phyloP scores from a whole-genome alignment of 179 eudicot genomes.

The Spinacia oleracea region DNA sequence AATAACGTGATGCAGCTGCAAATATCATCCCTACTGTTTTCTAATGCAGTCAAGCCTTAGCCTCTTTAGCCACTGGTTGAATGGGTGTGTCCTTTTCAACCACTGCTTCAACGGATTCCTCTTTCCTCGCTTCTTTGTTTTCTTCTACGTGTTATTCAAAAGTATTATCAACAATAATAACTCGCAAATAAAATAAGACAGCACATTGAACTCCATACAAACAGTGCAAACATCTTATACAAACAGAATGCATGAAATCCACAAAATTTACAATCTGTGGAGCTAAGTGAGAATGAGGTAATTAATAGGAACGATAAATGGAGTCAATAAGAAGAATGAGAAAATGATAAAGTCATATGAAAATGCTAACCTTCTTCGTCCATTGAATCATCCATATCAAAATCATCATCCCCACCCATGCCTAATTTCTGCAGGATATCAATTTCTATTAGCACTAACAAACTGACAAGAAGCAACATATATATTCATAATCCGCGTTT shows the following conservation, averaged over 20 bases:
- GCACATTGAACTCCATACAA: background rate
- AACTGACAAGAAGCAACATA: background rate
- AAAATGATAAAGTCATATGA: background rate
- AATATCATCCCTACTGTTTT: background rate
- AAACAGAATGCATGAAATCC: background rate
- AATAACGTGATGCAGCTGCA: too few relatives aligned
- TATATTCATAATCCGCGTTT: background rate
- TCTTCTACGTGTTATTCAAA: constrained; percentile 6
- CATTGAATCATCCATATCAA: constrained; percentile 31
- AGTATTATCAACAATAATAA: background rate
- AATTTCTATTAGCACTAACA: constrained; percentile 3
- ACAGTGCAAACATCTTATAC: background rate
- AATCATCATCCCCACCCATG: constrained; percentile 42
- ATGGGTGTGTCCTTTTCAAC: constrained; percentile 6
- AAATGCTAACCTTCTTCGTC: constrained; percentile 36
- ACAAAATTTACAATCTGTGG: background rate
- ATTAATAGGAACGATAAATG: background rate
- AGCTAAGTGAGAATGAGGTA: background rate
- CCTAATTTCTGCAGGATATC: constrained; percentile 33
- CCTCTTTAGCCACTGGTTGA: constrained; percentile 32
- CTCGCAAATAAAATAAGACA: background rate
- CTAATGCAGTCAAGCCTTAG: constrained; percentile 31
- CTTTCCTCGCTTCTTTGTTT: constrained; percentile 20
- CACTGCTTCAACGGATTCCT: constrained; percentile 14
- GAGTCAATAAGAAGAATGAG: background rate